Evolutionary conservation across 495 filamentous ascomycete genomes (phyloP).

Genomic region (Hypomontagnella submonticulosa): DNA sequence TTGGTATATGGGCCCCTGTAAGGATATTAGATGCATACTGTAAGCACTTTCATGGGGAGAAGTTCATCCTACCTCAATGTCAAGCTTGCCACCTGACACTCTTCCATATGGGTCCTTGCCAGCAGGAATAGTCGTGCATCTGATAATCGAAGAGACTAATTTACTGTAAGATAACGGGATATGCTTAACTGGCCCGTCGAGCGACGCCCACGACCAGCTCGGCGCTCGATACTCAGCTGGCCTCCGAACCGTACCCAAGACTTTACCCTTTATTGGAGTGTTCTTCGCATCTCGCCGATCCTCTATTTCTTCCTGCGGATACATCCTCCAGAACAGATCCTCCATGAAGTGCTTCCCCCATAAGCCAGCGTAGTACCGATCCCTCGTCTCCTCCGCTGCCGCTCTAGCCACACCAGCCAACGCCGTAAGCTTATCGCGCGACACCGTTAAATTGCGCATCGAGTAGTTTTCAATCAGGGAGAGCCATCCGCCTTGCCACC

Average conservation of each 20-base stretch:
- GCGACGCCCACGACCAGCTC: conserved; percentile 28
- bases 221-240: conserved; percentile 17
- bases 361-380: conserved; percentile 20
- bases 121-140: conserved; percentile 12
- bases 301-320: conserved; percentile 22
- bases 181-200: conserved; percentile 31
- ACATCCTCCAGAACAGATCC: conserved; percentile 30
- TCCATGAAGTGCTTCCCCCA: conserved; percentile 33
- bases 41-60: conserved; percentile 7
- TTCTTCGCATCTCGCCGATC: conserved; percentile 17
- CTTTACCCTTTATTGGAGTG: conserved; percentile 15
- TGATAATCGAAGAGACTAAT: conserved; percentile 5
- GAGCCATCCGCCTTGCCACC: conserved; percentile 26
- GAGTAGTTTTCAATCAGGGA: conserved; percentile 29
- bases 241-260: conserved; percentile 11
- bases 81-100: conserved; percentile 24
- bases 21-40: conserved; percentile 5
- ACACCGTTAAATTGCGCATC: conserved; percentile 20
- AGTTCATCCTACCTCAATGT: conserved; percentile 23
- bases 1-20: conserved; percentile 26
- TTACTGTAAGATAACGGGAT: conserved; percentile 27
- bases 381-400: conserved; percentile 60
- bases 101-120: conserved; percentile 23
- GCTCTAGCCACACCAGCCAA: conserved; percentile 48
- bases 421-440: conserved; percentile 29